Base-by-base conservation (phyloP, 2,329 filamentous ascomycete genomes). In the Claviceps pazoutovae region DNA sequence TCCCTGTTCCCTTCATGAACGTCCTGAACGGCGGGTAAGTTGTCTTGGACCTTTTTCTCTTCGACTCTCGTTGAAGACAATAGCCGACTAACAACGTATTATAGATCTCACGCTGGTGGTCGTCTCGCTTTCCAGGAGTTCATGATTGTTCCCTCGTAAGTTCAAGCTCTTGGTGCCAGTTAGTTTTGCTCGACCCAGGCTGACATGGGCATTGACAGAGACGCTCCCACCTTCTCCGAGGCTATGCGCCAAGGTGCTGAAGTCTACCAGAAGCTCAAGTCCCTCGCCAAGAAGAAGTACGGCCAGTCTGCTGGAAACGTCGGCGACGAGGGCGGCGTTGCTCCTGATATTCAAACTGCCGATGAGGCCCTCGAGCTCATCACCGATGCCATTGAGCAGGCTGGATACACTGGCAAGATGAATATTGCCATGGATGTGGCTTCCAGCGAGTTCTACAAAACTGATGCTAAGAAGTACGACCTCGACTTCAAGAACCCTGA, bases 401-500 rank as follows among this genome's bases (percentile, higher is more conserved):
- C 91, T 60, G 93, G 93, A 61, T 97, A 98, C 80, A 89, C 86
- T 54, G 93, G 91, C 72, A 78, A 93, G 80, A 84, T 98, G 71
- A 88, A 95, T 73, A 98, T 98, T 65, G 93, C 93, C 69, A 95
- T 98, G 89, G 93, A 98, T 67, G 91, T 97, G 68, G 93, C 93
- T 60, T 96, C 93, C 59, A 95, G 87, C 78, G 93, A 98, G 74
- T 98, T 98, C 82, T 98, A 98, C 86, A 97, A 97, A 79, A 73
- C 77, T 65, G 88, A 93, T 50, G 91, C 76, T 70, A 96, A 97
- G 86, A 97, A 97, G 81, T 98, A 98, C 82, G 93, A 98, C 69
- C 81, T 98, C 59, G 93, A 97, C 84, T 98, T 97, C 88, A 97
- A 98, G 88, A 98, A 98, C 83, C 91, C 93, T 66, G 85, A 97